phyloP scores from a whole-genome alignment of 2,329 filamentous ascomycete species.

The Aureobasidium pullulans region DNA sequence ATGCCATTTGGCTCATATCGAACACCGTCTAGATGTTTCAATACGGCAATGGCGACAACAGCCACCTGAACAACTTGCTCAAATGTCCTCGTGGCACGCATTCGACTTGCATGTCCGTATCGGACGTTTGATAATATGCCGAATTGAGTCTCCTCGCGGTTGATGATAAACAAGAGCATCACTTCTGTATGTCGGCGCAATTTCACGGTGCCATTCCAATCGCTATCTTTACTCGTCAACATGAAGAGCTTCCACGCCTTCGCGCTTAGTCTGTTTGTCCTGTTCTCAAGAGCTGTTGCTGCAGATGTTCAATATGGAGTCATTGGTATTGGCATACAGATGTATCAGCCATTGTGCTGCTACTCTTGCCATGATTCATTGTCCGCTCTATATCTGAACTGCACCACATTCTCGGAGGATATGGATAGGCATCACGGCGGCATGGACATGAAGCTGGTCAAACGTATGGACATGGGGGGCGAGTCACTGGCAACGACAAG shows the following conservation, averaged over 20 bases:
- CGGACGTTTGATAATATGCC: not conserved
- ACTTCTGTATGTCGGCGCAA: not conserved
- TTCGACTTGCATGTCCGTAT: not conserved
- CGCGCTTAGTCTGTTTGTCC: not conserved
- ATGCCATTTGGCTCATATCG: not conserved
- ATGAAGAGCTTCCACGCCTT: not conserved
- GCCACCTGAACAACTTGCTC: not conserved
- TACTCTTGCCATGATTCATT: slow-evolving; percentile 20
- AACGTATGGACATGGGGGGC: slow-evolving; percentile 3
- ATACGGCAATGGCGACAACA: not conserved
- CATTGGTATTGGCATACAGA: slow-evolving; percentile 20
- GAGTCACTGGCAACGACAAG: slow-evolving; percentile 16
- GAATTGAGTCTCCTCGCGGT: not conserved
- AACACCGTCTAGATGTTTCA: not conserved
- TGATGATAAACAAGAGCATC: not conserved
- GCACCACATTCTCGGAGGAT: slow-evolving; percentile 1
- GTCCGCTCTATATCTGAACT: slow-evolving; percentile 7
- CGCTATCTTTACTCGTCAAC: not conserved
- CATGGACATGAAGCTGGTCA: not conserved
- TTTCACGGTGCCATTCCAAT: no score
- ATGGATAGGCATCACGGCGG: not conserved
- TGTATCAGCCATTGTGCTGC: slow-evolving; percentile 21
- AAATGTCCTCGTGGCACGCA: not conserved
- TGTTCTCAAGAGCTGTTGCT: not conserved
- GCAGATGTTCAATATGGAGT: slow-evolving; percentile 16